Evolutionary conservation across 108 stramenopile genomes (phyloP).

Genomic region (Skeletonema tropicum): DNA sequence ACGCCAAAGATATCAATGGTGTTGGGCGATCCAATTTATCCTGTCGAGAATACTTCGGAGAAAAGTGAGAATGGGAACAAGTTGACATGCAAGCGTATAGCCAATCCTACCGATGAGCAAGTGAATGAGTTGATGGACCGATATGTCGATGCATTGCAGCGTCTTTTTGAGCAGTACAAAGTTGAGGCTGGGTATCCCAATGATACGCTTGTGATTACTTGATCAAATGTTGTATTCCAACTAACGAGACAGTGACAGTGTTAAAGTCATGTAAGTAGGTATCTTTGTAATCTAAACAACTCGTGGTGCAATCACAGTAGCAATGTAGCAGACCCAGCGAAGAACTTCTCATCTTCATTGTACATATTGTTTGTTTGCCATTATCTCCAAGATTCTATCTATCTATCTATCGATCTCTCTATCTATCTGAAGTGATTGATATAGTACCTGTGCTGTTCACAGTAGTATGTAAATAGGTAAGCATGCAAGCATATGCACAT

Average conservation of each 20-base stretch:
- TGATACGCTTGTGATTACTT: slow-evolving; percentile 17
- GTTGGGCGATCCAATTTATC: slow-evolving; percentile 18
- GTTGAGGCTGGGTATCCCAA: slow-evolving; percentile 28
- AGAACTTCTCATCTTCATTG: too few species aligned
- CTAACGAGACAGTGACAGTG: too few species aligned
- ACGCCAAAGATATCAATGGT: slow-evolving; percentile 16
- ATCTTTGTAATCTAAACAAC: not conserved
- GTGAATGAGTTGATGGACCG: slow-evolving; percentile 17
- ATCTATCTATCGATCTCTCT: too few species aligned
- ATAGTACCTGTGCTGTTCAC: too few species aligned
- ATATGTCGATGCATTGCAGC: slow-evolving; percentile 19
- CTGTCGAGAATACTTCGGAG: not conserved
- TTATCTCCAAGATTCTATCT: too few species aligned
- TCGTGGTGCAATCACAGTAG: too few species aligned
- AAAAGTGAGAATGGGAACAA: slow-evolving; percentile 9
- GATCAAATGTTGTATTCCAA: not conserved
- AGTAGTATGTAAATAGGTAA: too few species aligned
- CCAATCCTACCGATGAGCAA: slow-evolving; percentile 21
- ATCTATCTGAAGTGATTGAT: too few species aligned
- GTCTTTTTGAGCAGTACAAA: slow-evolving; percentile 35
- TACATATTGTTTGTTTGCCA: too few species aligned
- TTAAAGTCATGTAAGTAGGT: too few species aligned
- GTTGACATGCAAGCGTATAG: slow-evolving; percentile 13
- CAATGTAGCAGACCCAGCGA: too few species aligned
- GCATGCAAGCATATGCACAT: too few species aligned